phyloP scores from a whole-genome alignment of 176 grass and related monocot genomes.

The Musa beccarii region DNA sequence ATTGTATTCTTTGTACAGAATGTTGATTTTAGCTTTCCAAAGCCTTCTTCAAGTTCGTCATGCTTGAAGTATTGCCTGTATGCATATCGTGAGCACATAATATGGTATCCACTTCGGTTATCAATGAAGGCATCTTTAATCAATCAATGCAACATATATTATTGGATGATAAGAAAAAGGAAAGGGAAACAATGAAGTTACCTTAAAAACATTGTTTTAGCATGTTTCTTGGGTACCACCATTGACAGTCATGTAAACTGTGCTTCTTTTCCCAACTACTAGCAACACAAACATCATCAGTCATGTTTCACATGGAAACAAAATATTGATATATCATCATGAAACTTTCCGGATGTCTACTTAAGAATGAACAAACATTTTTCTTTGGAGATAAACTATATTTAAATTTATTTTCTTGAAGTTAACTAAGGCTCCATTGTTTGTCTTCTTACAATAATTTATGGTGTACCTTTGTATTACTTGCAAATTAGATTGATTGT shows the following conservation, averaged over 20 bases:
- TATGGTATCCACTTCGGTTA: no score
- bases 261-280: background rate
- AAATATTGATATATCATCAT: background rate
- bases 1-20: no score
- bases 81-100: no score
- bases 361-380: background rate
- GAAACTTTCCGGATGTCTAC: background rate
- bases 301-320: background rate
- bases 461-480: background rate
- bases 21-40: no score
- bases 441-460: background rate
- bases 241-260: background rate
- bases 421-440: background rate
- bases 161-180: no score
- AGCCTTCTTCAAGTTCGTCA: no score
- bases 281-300: background rate
- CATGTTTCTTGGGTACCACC: background rate
- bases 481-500: background rate
- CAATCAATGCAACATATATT: no score
- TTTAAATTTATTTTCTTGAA: background rate
- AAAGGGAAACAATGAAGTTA: no score
- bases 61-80: no score
- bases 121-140: no score
- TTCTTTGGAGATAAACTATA: background rate
- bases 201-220: background rate